Evolutionary conservation across 192 early-diverging fungal species (phyloP).

Genomic region (Lunasporangiospora selenospora): DNA sequence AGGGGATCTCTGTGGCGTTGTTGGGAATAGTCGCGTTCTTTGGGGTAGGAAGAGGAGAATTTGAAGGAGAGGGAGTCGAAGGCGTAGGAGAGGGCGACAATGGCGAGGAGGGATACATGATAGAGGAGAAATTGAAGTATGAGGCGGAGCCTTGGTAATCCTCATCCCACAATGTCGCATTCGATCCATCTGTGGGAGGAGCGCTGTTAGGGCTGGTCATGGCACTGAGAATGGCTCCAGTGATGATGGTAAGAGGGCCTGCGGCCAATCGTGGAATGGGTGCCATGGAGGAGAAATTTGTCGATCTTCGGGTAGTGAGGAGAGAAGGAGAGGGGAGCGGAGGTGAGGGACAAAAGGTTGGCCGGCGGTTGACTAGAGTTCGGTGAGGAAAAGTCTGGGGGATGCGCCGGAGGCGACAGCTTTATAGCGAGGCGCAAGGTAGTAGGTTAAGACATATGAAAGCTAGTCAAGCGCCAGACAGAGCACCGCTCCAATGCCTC

Average conservation of each 20-base stretch:
- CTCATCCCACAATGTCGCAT: slow-evolving; percentile 28
- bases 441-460: no score
- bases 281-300: slow-evolving; percentile 23
- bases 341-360: background rate
- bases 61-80: slow-evolving; percentile 12
- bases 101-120: slow-evolving; percentile 3
- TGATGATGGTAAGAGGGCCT: slow-evolving; percentile 43
- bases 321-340: background rate
- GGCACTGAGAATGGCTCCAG: slow-evolving; percentile 35
- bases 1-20: slow-evolving; percentile 4
- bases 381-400: no score
- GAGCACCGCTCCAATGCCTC: no score
- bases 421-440: no score
- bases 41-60: slow-evolving; percentile 16
- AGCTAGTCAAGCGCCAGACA: no score
- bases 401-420: no score
- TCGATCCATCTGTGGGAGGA: slow-evolving; percentile 28
- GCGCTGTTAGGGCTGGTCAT: slow-evolving; percentile 30
- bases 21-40: background rate
- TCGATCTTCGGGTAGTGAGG: background rate
- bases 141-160: slow-evolving; percentile 40
- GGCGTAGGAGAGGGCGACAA: slow-evolving; percentile 2
- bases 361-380: no score
- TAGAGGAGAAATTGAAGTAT: slow-evolving; percentile 24
- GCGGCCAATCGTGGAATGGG: slow-evolving; percentile 28